phyloP scores from a whole-genome alignment of 768 basidiomycete species.

The Podaxis pistillaris region DNA sequence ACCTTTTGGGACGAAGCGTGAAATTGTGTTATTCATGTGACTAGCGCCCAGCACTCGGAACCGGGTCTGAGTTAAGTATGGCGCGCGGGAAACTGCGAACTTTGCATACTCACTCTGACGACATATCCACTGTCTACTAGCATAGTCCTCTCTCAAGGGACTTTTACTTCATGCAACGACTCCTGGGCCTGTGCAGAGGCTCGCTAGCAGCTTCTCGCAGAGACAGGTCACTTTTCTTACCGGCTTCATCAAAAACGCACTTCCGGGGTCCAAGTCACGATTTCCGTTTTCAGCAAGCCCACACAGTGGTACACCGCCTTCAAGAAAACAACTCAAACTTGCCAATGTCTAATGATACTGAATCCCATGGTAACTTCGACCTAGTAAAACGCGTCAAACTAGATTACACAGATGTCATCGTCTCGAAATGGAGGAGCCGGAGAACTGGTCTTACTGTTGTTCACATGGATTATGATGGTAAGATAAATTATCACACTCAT shows the following conservation, averaged over 20 bases:
- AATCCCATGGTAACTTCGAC: conserved; percentile 78
- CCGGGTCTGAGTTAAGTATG: not conserved
- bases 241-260: conserved; percentile 16
- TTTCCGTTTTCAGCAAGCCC: conserved; percentile 30
- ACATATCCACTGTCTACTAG: not conserved
- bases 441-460: conserved; percentile 87
- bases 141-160: not conserved
- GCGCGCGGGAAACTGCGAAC: conserved; percentile 1
- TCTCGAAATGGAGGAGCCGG: conserved; percentile 89
- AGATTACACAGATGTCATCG: conserved; percentile 73
- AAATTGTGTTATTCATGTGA: conserved; percentile 4
- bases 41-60: not conserved
- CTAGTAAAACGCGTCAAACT: conserved; percentile 73
- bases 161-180: conserved; percentile 32
- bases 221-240: conserved; percentile 16
- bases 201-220: conserved; percentile 19
- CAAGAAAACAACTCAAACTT: conserved; percentile 8
- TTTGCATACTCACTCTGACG: not conserved
- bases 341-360: conserved; percentile 29
- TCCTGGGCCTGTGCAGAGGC: conserved; percentile 27
- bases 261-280: conserved; percentile 18
- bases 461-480: conserved; percentile 88
- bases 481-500: conserved; percentile 19
- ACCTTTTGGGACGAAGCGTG: not conserved
- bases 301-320: conserved; percentile 19